A percentile compares a stretch with the other conserved stretches of the same genome.
These are phyloP conservation scores for Floccularia luteovirens DNA, from an alignment of 768 basidiomycete species.

Conservation along the genomic window DNA sequence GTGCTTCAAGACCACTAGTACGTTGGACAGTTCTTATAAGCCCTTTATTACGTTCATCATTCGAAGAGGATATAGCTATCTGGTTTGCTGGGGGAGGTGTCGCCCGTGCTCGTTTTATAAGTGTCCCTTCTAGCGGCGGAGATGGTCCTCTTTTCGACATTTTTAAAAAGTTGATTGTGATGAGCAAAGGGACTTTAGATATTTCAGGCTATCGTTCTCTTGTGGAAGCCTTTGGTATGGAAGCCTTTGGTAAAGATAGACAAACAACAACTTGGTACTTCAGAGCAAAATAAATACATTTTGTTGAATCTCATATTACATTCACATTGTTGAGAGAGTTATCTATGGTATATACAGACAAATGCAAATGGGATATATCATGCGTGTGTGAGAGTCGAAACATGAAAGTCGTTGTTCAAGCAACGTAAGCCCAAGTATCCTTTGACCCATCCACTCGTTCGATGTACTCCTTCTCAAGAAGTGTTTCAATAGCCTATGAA, in stretches of 20 bases:
- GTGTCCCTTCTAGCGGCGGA: conserved; percentile 42
- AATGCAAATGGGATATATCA: conserved; percentile 4
- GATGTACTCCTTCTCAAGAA: conserved; percentile 96
- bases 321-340: too few relatives aligned
- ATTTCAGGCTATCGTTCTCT: too few relatives aligned
- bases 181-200: too few relatives aligned
- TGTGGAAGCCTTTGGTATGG: too few relatives aligned
- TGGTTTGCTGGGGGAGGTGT: conserved; percentile 50
- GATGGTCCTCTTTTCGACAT: conserved; percentile 74
- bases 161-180: too few relatives aligned
- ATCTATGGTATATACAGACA: conserved; percentile 3
- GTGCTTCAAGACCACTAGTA: conserved; percentile 90
- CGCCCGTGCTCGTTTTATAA: conserved; percentile 58
- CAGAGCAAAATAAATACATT: too few relatives aligned
- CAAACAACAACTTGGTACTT: too few relatives aligned
- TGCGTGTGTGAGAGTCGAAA: background rate
- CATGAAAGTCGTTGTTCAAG: conserved; percentile 26
- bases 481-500: conserved; percentile 76
- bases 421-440: conserved; percentile 80
- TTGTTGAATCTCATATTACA: too few relatives aligned
- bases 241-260: too few relatives aligned
- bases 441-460: conserved; percentile 89
- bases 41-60: conserved; percentile 69
- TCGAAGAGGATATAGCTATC: conserved; percentile 69
- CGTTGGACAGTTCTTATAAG: conserved; percentile 81